Evolutionary conservation across 75 land plant genomes (phyloP).

Genomic region (Cryptomeria japonica): DNA sequence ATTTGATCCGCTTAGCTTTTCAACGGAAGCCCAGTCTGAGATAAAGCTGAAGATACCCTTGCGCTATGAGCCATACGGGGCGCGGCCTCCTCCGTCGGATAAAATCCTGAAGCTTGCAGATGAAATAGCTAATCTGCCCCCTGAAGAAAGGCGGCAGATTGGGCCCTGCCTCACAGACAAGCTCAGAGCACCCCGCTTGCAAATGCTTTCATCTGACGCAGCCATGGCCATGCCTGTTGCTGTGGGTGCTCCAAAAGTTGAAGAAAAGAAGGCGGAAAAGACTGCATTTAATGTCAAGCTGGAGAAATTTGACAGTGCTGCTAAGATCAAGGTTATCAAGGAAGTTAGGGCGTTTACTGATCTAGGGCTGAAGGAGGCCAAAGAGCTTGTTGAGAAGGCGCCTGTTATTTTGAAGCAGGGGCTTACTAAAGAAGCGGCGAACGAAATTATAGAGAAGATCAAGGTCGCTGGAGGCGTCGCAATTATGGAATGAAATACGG

Average conservation of each 20-base stretch:
- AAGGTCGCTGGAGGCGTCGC: conserved; percentile 82
- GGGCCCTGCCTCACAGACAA: conserved; percentile 39
- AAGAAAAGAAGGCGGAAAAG: conserved; percentile 48
- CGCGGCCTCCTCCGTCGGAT: conserved; percentile 61
- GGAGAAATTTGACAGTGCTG: conserved; percentile 58
- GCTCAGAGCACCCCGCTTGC: conserved; percentile 49
- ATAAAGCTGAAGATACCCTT: conserved; percentile 31
- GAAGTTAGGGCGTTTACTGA: conserved; percentile 54
- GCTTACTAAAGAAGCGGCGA: conserved; percentile 72
- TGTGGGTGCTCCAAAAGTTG: conserved; percentile 17
- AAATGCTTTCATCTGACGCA: conserved; percentile 23
- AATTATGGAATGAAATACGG: conserved; percentile 59
- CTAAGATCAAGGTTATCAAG: conserved; percentile 61
- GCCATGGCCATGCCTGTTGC: conserved; percentile 33
- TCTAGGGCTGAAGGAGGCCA: conserved; percentile 60
- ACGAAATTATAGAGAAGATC: conserved; percentile 65
- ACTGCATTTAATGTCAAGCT: conserved; percentile 51
- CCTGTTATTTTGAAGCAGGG: conserved; percentile 70
- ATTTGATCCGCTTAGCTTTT: not conserved
- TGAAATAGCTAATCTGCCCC: conserved; percentile 41
- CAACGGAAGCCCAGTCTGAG: not conserved
- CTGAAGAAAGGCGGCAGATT: conserved; percentile 49
- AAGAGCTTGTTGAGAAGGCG: conserved; percentile 56
- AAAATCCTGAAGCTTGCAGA: conserved; percentile 61
- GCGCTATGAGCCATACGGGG: conserved; percentile 65